Conservation (phyloP, 805 yeast species). For the Saturnispora dispora region DNA sequence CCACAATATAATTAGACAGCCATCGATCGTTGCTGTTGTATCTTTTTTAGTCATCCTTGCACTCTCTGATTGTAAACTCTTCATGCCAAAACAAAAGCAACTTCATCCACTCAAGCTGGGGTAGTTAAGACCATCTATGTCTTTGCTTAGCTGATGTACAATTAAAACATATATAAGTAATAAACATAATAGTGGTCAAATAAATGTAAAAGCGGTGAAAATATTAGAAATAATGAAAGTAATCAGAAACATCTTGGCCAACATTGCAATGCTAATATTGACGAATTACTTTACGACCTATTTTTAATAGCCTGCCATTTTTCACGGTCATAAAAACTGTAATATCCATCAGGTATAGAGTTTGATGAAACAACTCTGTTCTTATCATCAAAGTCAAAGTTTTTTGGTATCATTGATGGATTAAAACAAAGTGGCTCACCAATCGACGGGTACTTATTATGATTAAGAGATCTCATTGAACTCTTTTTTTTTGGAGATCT, state of each 20-base stretch:
- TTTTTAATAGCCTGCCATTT: constrained; percentile 49
- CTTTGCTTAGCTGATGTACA: too few relatives aligned
- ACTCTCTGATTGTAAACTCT: too few relatives aligned
- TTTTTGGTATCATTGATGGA: not conserved
- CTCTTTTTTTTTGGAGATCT: constrained; percentile 19
- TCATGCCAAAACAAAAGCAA: too few relatives aligned
- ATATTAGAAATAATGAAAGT: too few relatives aligned
- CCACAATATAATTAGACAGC: too few relatives aligned
- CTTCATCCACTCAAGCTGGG: too few relatives aligned
- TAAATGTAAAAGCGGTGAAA: not conserved
- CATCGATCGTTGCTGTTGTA: too few relatives aligned
- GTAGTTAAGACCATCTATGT: too few relatives aligned
- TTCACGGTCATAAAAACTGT: constrained; percentile 58
- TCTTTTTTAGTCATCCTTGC: too few relatives aligned
- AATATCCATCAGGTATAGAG: constrained; percentile 46
- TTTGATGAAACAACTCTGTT: constrained; percentile 22
- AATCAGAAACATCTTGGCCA: too few relatives aligned
- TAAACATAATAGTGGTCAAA: not conserved
- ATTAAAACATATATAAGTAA: not conserved
- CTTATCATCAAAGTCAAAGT: constrained; percentile 7
- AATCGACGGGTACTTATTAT: not conserved
- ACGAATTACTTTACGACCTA: constrained; percentile 4
- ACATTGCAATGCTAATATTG: not conserved
- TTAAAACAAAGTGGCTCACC: constrained; percentile 1
- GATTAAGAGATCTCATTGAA: constrained; percentile 6